These are phyloP conservation scores for Aaosphaeria pasadenensis DNA, from an alignment of 2,329 filamentous ascomycete species.

Conservation along the genomic window DNA sequence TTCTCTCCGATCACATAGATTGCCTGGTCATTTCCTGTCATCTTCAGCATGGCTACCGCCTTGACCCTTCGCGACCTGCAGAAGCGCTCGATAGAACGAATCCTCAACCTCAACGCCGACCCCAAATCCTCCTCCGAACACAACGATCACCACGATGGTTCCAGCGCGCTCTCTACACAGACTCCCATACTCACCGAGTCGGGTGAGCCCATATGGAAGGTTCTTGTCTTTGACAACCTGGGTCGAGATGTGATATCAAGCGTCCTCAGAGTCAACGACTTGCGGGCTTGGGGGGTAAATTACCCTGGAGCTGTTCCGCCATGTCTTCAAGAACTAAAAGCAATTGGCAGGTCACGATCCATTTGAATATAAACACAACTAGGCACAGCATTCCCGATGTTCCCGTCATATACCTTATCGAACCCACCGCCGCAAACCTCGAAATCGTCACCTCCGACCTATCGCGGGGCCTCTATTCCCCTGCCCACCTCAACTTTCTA, in stretches of 20 bases:
- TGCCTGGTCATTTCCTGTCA: too few relatives aligned
- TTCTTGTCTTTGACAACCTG: conserved; percentile 88
- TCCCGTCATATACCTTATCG: conserved; percentile 92
- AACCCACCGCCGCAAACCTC: conserved; percentile 79
- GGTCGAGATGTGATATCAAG: conserved; percentile 96
- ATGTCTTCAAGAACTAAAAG: conserved; percentile 36
- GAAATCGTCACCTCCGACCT: conserved; percentile 82
- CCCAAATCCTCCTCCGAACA: conserved; percentile 52
- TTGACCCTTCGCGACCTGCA: conserved; percentile 64
- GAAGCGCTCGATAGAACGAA: conserved; percentile 81
- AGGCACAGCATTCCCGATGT: conserved; percentile 90
- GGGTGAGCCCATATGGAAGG: conserved; percentile 93
- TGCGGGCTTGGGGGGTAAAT: conserved; percentile 76
- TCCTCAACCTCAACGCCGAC: conserved; percentile 88
- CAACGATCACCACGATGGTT: conserved; percentile 60
- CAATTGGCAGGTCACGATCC: conserved; percentile 38
- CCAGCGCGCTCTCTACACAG: conserved; percentile 57
- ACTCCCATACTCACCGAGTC: conserved; percentile 82
- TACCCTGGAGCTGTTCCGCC: not conserved
- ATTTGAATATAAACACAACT: conserved; percentile 67
- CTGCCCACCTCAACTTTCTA: conserved; percentile 95
- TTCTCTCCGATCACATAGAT: too few relatives aligned
- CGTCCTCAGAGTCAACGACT: conserved; percentile 87
- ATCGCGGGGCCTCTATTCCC: conserved; percentile 79
- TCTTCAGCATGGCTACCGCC: conserved; percentile 22